These are phyloP conservation scores for Curvularia eragrostidis DNA, from an alignment of 2,329 filamentous ascomycete genomes.

Conservation along the genomic window DNA sequence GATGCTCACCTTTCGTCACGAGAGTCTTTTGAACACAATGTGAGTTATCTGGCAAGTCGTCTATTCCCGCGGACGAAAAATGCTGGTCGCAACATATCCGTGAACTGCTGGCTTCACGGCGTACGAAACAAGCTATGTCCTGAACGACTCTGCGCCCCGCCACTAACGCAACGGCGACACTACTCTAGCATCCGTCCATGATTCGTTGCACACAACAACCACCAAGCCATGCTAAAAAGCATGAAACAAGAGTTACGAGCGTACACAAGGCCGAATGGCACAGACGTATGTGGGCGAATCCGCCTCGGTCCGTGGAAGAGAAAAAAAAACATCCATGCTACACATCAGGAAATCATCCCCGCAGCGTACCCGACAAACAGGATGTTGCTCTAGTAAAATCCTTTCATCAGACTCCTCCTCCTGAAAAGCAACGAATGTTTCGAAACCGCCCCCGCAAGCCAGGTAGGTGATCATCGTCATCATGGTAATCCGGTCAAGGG, in stretches of 20 bases:
- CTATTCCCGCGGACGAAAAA: not conserved
- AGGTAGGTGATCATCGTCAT: not conserved
- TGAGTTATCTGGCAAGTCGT: too few species aligned
- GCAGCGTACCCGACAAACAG: not conserved
- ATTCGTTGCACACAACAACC: not conserved
- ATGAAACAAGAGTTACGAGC: not conserved
- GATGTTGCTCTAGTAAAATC: not conserved
- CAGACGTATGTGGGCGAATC: not conserved
- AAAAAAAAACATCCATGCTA: not conserved
- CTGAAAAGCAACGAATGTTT: constrained; percentile 3
- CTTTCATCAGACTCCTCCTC: not conserved
- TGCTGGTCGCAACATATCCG: not conserved
- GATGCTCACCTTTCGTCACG: not conserved
- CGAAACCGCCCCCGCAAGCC: not conserved
- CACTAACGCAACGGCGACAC: constrained; percentile 3
- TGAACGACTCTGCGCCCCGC: not conserved
- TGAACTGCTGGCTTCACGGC: not conserved
- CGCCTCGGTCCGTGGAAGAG: not conserved
- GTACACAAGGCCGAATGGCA: not conserved
- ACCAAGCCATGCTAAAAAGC: not conserved
- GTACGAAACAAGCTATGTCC: not conserved
- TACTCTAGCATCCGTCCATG: not conserved
- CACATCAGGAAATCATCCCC: not conserved
- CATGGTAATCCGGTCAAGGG: not conserved
- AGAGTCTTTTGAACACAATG: not conserved